Percentiles rank a stretch among this genome's conserved stretches.
Conservation (phyloP, 169 alveolate species). For the Eimeria necatrix region DNA sequence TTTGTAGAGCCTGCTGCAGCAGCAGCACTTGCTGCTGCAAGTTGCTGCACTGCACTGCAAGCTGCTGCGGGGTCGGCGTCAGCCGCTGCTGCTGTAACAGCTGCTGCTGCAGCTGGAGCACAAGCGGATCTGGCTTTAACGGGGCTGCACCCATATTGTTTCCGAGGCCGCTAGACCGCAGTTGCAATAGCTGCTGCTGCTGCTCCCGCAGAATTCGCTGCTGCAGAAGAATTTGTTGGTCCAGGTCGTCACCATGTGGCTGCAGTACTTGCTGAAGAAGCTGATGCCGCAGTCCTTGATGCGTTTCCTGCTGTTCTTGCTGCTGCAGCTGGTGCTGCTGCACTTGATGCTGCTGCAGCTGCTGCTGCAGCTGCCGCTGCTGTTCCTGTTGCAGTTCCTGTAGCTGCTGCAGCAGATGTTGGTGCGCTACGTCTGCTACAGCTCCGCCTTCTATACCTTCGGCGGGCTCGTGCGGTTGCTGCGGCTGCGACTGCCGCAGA, state of each 20-base stretch:
- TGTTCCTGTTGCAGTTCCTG: conserved; percentile 40
- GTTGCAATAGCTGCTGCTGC: conserved; percentile 69
- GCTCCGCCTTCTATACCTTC: neutral
- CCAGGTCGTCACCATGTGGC: conserved; percentile 33
- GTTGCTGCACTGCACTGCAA: conserved; percentile 29
- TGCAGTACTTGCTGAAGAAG: conserved; percentile 42
- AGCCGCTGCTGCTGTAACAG: conserved; percentile 21
- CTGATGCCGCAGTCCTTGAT: neutral
- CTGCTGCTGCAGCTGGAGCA: conserved; percentile 46
- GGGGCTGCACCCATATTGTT: neutral
- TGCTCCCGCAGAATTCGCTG: conserved; percentile 46
- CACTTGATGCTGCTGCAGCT: conserved; percentile 11
- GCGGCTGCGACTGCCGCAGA: conserved; percentile 8
- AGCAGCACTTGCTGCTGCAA: conserved; percentile 47
- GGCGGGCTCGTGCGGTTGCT: neutral
- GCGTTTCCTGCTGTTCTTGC: conserved; percentile 5
- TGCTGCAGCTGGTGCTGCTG: conserved; percentile 21
- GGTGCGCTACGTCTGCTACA: neutral
- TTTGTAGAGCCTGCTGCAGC: conserved; percentile 48
- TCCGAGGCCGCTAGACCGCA: conserved; percentile 23
- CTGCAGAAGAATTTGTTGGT: conserved; percentile 46
- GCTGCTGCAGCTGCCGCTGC: conserved; percentile 41
- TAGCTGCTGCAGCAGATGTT: conserved; percentile 4
- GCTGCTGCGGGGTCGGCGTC: neutral
- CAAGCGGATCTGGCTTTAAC: neutral